These are phyloP conservation scores for Spergularia marina DNA, from an alignment of 148 eudicot species.

Conservation along the genomic window DNA sequence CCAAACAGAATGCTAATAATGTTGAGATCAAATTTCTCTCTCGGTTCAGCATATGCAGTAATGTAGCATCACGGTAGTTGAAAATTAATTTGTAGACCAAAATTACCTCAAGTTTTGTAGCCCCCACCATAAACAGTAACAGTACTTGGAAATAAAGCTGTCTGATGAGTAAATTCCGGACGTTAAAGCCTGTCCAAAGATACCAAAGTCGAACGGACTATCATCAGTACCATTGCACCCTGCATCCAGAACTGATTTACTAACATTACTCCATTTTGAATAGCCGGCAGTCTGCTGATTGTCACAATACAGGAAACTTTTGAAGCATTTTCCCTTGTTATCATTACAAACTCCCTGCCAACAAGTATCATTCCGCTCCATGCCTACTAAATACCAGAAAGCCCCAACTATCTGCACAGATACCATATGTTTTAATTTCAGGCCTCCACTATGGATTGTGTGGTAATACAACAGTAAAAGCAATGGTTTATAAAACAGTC, in stretches of 20 bases:
- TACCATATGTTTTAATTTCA: not conserved
- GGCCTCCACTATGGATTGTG: not conserved
- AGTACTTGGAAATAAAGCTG: constrained; percentile 62
- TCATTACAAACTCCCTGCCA: constrained; percentile 66
- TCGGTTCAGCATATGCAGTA: not conserved
- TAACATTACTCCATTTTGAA: constrained; percentile 39
- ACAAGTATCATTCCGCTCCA: constrained; percentile 73
- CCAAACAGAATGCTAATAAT: not conserved
- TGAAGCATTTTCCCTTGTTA: constrained; percentile 25
- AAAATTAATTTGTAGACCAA: not conserved
- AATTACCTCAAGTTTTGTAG: constrained; percentile 80
- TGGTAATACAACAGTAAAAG: not conserved
- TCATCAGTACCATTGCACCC: constrained; percentile 41
- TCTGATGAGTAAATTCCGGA: constrained; percentile 60
- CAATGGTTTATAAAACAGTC: not conserved
- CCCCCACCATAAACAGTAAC: constrained; percentile 96
- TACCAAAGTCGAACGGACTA: constrained; percentile 78
- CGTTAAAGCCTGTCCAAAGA: constrained; percentile 68
- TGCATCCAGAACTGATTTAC: constrained; percentile 33
- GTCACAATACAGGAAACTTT: constrained; percentile 63
- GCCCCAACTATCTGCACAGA: constrained; percentile 81
- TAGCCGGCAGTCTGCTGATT: constrained; percentile 42
- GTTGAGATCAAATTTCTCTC: not conserved
- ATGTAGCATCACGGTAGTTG: not conserved
- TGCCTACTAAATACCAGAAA: constrained; percentile 72